Evolutionary conservation across 306 rosid genomes (phyloP), one percentile per base, ranked within the genome.

Genomic region (Quercus robur): DNA sequence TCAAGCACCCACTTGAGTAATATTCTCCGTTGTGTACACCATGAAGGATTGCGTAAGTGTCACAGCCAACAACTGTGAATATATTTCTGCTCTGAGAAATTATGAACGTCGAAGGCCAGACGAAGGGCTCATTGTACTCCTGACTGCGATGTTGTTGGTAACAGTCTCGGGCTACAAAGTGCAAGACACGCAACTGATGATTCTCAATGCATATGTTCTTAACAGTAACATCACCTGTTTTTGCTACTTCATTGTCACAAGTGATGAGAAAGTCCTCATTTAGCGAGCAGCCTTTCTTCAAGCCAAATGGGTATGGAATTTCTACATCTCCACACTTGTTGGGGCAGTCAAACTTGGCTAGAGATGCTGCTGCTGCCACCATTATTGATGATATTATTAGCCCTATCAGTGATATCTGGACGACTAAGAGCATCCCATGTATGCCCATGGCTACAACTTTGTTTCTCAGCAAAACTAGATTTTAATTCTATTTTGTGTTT

Each of bases 231-330:
- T 23, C 0, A 21, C 82, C 10, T 1, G 33, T 46, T 12, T 46
- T 46, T 12, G 54, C 54, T 3, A 49, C 54, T 10, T 14, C 70
- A 3, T 26, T 0, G 2, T 77, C 18, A 46, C 92, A 90, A 1
- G 23, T 31, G 3, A 88, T 30, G 4, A 13, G 5, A 41, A 86
- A 86, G 0, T 3, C n/a, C 0, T 2, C 0, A 0, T 79, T 25
- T 2, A 74, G 64, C 61, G 30, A 88, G 58, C 90, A 86, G 6
- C 11, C 21, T 1, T 4, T 0, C 0, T 11, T 41, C 3, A 58
- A 56, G 2, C 94, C 90, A 33, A 88, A 88, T 17, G 92, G 94
- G 56, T 84, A 90, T 26, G 88, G 87, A 57, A 90, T 77, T n/a
- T 41, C 12, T 3, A 88, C 17, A 6, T 66, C 28, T 9, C 88